Percentiles rank a stretch among this genome's conserved stretches.
phyloP scores from a whole-genome alignment of 495 filamentous ascomycete genomes.

The Cercophora scortea region DNA sequence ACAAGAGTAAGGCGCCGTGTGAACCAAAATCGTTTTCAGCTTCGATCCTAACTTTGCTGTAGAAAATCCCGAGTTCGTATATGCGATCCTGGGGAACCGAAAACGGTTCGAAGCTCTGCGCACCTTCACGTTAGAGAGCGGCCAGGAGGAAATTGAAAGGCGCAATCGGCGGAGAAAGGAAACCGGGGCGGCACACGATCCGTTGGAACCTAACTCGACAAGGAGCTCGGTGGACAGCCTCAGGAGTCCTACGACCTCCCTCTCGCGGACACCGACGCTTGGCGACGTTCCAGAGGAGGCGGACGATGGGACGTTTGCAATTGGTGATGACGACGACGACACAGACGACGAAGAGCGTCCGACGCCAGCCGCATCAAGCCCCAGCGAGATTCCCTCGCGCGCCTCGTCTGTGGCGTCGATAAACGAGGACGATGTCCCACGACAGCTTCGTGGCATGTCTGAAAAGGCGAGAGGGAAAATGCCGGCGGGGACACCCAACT shows the following conservation, averaged over 20 bases:
- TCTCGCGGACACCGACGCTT: conserved; percentile 52
- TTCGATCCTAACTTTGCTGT: conserved; percentile 18
- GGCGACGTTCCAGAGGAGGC: conserved; percentile 69
- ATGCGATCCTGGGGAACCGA: conserved; percentile 67
- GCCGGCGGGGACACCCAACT: conserved; percentile 74
- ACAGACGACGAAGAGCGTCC: conserved; percentile 61
- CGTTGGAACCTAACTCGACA: conserved; percentile 38
- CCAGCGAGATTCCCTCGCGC: conserved; percentile 61
- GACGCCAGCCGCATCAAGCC: conserved; percentile 64
- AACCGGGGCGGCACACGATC: conserved; percentile 35
- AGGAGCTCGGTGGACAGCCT: conserved; percentile 64
- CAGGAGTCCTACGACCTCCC: conserved; percentile 51
- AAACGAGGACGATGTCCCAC: conserved; percentile 64
- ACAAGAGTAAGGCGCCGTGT: conserved; percentile 50
- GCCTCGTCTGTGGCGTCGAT: conserved; percentile 62
- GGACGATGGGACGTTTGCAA: conserved; percentile 65
- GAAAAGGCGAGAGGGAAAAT: conserved; percentile 96
- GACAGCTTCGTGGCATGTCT: conserved; percentile 91
- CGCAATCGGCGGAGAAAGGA: conserved; percentile 70
- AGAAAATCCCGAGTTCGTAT: conserved; percentile 83
- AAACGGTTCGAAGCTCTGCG: conserved; percentile 84
- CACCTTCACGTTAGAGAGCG: conserved; percentile 90
- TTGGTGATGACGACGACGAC: conserved; percentile 79
- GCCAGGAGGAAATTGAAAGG: conserved; percentile 85
- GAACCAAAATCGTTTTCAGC: neutral